Percentiles rank a stretch among this genome's conserved stretches.
These are phyloP conservation scores for Bruguiera hainesii DNA, from an alignment of 441 rosid species.

Conservation along the genomic window DNA sequence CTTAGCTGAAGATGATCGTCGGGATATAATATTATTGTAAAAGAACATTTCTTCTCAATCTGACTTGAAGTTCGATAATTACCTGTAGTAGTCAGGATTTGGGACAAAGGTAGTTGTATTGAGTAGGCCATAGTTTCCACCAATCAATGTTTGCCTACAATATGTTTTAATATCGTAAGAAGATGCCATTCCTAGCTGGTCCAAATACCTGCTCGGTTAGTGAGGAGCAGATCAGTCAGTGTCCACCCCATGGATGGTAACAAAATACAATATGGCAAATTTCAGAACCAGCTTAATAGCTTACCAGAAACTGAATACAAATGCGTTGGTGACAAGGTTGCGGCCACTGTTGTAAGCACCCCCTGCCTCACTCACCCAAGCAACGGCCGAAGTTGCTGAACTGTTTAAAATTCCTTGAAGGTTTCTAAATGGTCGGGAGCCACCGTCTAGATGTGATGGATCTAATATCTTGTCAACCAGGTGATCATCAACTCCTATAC, in stretches of 20 bases:
- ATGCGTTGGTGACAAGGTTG: conserved; percentile 78
- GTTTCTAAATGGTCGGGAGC: conserved; percentile 41
- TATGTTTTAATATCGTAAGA: conserved; percentile 74
- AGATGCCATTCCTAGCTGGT: conserved; percentile 89
- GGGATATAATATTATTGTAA: too few species aligned
- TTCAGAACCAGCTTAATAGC: neutral
- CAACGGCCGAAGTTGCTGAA: conserved; percentile 47
- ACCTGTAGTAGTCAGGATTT: conserved; percentile 97
- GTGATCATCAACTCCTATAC: conserved; percentile 67
- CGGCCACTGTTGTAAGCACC: conserved; percentile 96
- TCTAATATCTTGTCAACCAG: conserved; percentile 74
- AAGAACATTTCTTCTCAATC: too few species aligned
- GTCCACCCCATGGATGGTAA: neutral
- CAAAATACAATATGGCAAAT: neutral
- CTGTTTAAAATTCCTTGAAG: conserved; percentile 47
- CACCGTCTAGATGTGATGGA: conserved; percentile 61
- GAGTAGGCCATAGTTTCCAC: conserved; percentile 92
- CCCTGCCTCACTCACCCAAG: conserved; percentile 97
- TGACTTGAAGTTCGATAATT: conserved; percentile 1
- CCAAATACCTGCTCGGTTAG: conserved; percentile 65
- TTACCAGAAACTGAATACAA: conserved; percentile 96
- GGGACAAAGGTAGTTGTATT: conserved; percentile 66
- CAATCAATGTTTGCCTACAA: conserved; percentile 83
- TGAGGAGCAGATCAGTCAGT: neutral
- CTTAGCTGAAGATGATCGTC: too few species aligned